A percentile compares a stretch with the other conserved stretches of the same genome.
phyloP scores from a whole-genome alignment of 768 basidiomycete genomes.

The Polyporus arcularius region DNA sequence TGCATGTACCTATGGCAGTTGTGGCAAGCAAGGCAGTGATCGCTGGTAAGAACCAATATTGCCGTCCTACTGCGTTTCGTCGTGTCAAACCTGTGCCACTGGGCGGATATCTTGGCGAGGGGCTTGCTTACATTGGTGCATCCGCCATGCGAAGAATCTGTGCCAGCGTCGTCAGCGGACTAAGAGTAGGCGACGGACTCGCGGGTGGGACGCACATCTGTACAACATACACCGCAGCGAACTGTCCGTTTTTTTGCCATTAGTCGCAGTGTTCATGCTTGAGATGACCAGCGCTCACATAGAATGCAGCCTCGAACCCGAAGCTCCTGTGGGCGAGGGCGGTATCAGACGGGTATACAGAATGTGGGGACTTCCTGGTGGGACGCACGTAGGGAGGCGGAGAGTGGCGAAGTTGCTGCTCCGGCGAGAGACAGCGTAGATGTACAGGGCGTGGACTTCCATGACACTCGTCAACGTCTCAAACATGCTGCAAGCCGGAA shows the following conservation, averaged over 20 bases:
- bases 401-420: conserved; percentile 3
- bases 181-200: too few species aligned
- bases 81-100: not conserved
- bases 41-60: conserved; percentile 6
- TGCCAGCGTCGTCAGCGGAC: too few species aligned
- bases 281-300: not conserved
- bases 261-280: not conserved
- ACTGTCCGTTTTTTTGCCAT: not conserved
- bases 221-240: conserved; percentile 11
- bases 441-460: conserved; percentile 8
- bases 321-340: not conserved
- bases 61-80: conserved; percentile 1
- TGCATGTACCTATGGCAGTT: conserved; percentile 2
- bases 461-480: conserved; percentile 12
- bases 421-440: conserved; percentile 10
- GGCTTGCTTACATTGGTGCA: conserved; percentile 5
- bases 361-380: not conserved
- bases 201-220: conserved; percentile 4
- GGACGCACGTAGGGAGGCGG: conserved; percentile 8
- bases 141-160: conserved; percentile 9
- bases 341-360: not conserved
- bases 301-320: conserved; percentile 13
- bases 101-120: not conserved
- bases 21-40: conserved; percentile 2
- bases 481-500: not conserved